Evolutionary conservation across 2,329 filamentous ascomycete genomes (phyloP).

Genomic region (Didymosphaeria variabile): DNA sequence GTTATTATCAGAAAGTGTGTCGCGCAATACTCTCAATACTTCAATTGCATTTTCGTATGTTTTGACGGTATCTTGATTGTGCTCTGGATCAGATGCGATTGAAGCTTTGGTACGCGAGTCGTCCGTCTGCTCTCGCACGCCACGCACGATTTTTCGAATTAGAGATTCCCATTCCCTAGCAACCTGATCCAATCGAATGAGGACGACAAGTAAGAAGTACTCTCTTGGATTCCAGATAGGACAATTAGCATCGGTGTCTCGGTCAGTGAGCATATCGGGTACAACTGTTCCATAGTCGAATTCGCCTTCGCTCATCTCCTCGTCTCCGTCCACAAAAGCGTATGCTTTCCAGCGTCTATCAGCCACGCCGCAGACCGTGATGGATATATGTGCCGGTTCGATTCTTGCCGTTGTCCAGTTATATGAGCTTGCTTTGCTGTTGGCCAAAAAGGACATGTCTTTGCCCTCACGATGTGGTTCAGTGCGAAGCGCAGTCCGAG

Average conservation of each 20-base stretch:
- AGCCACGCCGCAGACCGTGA: neutral
- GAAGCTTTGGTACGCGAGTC: too few species aligned
- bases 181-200: neutral
- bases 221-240: neutral
- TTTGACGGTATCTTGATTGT: neutral
- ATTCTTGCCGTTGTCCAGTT: too few species aligned
- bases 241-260: neutral
- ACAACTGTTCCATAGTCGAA: neutral
- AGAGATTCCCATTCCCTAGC: neutral
- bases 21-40: too few species aligned
- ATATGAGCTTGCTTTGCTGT: too few species aligned
- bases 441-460: too few species aligned
- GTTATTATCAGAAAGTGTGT: too few species aligned
- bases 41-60: too few species aligned
- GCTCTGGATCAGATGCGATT: too few species aligned
- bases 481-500: too few species aligned
- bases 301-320: neutral
- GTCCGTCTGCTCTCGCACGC: too few species aligned
- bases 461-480: too few species aligned
- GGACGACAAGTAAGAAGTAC: neutral
- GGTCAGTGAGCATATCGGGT: neutral
- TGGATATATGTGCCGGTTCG: neutral
- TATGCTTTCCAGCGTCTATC: neutral
- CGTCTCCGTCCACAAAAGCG: neutral
- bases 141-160: neutral